Percentiles rank a stretch among this genome's conserved stretches.
phyloP scores from a whole-genome alignment of 2,329 filamentous ascomycete species.

The Colletotrichum higginsianum region DNA sequence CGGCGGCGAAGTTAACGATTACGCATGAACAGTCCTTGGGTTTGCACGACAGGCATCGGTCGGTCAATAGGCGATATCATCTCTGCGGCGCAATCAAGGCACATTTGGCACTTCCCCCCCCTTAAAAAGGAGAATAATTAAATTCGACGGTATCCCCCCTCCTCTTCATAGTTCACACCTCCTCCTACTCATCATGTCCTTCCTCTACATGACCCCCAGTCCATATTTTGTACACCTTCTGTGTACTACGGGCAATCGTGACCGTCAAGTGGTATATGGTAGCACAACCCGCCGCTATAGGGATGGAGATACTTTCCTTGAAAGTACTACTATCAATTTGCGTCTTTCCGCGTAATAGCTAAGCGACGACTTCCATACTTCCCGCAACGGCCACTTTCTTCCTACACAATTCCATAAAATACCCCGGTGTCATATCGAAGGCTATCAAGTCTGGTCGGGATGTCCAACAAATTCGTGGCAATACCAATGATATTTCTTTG shows the following conservation, averaged over 20 bases:
- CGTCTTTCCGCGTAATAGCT: constrained; percentile 16
- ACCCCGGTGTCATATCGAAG: constrained; percentile 5
- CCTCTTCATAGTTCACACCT: background rate
- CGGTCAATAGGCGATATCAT: constrained; percentile 13
- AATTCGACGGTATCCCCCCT: too few relatives aligned
- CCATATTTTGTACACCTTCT: background rate
- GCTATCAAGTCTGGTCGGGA: constrained; percentile 22
- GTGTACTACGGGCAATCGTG: background rate
- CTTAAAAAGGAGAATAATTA: too few relatives aligned
- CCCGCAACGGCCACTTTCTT: constrained; percentile 4
- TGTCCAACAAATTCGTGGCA: constrained; percentile 15
- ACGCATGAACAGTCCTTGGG: constrained; percentile 5
- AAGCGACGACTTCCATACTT: constrained; percentile 2
- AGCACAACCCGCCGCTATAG: too few relatives aligned
- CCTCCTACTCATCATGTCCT: background rate
- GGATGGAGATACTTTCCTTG: too few relatives aligned
- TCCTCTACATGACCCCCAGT: background rate
- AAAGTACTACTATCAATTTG: constrained; percentile 28
- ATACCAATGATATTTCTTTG: constrained; percentile 15
- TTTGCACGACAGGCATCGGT: constrained; percentile 28
- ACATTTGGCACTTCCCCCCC: background rate
- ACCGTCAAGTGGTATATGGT: background rate
- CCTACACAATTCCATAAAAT: constrained; percentile 10
- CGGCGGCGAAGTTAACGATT: background rate
- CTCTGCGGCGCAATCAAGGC: constrained; percentile 23